Evolutionary conservation across 352 stramenopile species (phyloP).

Genomic region (Blastocystis sp.): DNA sequence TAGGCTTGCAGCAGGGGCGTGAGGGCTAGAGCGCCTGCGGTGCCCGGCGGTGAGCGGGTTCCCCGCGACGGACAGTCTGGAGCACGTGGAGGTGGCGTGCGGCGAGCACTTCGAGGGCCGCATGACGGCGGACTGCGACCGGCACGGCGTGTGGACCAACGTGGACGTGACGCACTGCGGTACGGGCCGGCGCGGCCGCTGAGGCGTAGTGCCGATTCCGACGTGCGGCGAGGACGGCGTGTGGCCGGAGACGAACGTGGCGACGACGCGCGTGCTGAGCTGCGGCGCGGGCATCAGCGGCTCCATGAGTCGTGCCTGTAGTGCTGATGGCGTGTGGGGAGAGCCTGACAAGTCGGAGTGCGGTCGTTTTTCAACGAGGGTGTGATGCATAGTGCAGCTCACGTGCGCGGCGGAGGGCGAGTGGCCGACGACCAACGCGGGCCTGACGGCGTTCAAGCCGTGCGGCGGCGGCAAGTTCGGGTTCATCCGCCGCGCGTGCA

Average conservation of each 20-base stretch:
- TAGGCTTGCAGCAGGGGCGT: neutral
- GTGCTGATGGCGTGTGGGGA: conserved; percentile 28
- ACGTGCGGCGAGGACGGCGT: conserved; percentile 47
- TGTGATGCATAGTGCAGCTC: conserved; percentile 32
- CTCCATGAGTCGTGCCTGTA: conserved; percentile 5
- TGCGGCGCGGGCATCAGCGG: conserved; percentile 34
- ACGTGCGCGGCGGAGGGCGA: conserved; percentile 34
- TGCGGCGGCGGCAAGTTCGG: conserved; percentile 8
- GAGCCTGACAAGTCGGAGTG: neutral
- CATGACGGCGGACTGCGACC: conserved; percentile 38
- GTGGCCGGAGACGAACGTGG: conserved; percentile 54
- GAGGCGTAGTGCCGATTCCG: conserved; percentile 30
- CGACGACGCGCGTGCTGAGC: conserved; percentile 5
- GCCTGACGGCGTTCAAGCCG: conserved; percentile 25
- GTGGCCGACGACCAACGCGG: conserved; percentile 36
- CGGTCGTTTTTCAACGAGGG: neutral
- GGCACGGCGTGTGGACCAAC: conserved; percentile 54
- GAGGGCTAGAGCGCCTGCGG: conserved; percentile 2
- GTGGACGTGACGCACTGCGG: conserved; percentile 54
- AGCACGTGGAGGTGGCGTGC: conserved; percentile 2
- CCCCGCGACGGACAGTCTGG: neutral
- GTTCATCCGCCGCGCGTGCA: conserved; percentile 35
- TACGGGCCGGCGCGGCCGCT: neutral
- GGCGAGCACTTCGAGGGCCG: conserved; percentile 49
- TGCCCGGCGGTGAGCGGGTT: conserved; percentile 37